Evolutionary conservation across 202 grass and related monocot species (phyloP).

Genomic region (Eragrostis tef): DNA sequence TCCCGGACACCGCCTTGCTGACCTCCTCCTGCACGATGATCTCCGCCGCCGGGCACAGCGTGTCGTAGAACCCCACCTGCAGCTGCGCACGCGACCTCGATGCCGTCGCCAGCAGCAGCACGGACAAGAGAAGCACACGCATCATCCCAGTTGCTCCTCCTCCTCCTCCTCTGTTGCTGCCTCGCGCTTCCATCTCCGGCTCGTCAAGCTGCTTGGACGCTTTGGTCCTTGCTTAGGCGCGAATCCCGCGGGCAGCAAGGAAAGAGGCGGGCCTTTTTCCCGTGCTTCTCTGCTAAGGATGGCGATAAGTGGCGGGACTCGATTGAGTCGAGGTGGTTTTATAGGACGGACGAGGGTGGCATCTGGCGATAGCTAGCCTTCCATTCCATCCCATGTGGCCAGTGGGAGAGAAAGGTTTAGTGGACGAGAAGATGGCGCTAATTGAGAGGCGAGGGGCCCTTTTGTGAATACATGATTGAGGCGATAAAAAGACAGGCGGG

Average conservation of each 20-base stretch:
- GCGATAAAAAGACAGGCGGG: neutral
- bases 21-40: constrained; percentile 81
- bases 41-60: constrained; percentile 74
- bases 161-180: neutral
- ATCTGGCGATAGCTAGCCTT: neutral
- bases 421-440: constrained; percentile 16
- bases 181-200: neutral
- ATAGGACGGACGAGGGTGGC: constrained; percentile 32
- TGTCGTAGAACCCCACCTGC: constrained; percentile 68
- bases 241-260: neutral
- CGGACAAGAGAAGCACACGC: neutral
- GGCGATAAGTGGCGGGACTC: constrained; percentile 18
- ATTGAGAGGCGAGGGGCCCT: neutral
- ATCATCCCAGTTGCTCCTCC: neutral
- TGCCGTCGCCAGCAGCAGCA: constrained; percentile 8
- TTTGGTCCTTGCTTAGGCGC: constrained; percentile 20
- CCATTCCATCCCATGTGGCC: constrained; percentile 31
- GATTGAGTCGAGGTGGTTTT: constrained; percentile 24
- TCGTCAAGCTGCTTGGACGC: neutral
- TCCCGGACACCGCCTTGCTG: constrained; percentile 50
- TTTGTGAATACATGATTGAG: constrained; percentile 16
- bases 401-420: neutral
- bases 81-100: constrained; percentile 54
- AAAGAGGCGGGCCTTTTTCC: neutral
- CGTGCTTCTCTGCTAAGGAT: constrained; percentile 40